Evolutionary conservation across 352 stramenopile species (phyloP), one percentile per base, ranked within the genome.

Genomic region (Globisporangium sylvaticum): DNA sequence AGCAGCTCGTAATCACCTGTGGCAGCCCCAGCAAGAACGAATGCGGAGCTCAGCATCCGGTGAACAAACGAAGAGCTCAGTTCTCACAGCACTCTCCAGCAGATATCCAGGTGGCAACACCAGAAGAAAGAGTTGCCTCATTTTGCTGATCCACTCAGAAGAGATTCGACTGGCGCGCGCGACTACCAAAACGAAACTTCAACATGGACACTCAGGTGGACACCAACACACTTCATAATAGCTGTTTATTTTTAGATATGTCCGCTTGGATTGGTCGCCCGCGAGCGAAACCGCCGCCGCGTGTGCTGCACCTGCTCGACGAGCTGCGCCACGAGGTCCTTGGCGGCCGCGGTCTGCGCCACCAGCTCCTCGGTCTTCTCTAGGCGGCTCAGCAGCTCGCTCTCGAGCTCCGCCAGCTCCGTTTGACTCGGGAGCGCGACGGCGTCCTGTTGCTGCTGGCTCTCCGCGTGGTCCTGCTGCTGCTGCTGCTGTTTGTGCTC

Each of bases 291-390:
- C 46, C 18, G 42, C 18, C 18, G 59, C 44, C 39, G 50, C 25
- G 34, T n/a, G 39, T 65, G 56, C 9, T 48, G 56, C 56, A 69
- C 56, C 25, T 64, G 56, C 24, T 61, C 64, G 58, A 75, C 58
- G 60, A 79, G 67, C 59, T 77, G 64, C 52, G 58, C 50, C 61
- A 77, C 27, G n/a, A 79, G 64, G 44, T 64, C 61, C 37, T 72
- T 74, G 24, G 70, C 73, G 24, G 46, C 56, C 20, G 22, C 20
- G 44, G 73, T 79, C 58, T 79, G 73, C 18, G 64, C 58, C 58
- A 73, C 70, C 31, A 79, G 65, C 52, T 67, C 70, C 22, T 67
- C 64, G 1, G 65, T 73, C 58, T 73, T 64, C 27, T 71, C 67
- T n/a, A 75, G 60, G 20, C 65, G 70, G 44, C 29, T 24, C 31